Percentiles rank a stretch among this genome's conserved stretches.
Conservation (phyloP, 139 green algal species). For the Haematococcus lacustris region DNA sequence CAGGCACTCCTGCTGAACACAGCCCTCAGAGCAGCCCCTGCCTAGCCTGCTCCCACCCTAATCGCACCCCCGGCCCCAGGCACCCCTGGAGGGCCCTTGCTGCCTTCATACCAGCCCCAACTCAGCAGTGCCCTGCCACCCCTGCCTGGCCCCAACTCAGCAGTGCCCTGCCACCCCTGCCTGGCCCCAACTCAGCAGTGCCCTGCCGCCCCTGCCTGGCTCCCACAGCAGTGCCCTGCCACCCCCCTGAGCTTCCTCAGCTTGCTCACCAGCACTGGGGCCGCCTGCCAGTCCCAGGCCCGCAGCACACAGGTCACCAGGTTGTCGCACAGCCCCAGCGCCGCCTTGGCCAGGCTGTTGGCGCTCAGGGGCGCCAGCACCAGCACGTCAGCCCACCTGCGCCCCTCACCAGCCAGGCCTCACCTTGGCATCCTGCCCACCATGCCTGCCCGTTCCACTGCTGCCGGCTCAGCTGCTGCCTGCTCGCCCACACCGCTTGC, state of each 20-base stretch:
- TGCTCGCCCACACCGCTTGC: neutral
- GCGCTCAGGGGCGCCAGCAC: constrained; percentile 89
- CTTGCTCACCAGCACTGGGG: constrained; percentile 60
- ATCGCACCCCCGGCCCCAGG: too few relatives aligned
- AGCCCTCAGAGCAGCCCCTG: neutral
- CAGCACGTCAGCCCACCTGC: constrained; percentile 80
- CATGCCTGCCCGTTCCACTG: neutral
- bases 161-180: neutral
- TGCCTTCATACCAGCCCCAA: neutral
- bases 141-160: neutral
- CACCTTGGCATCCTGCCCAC: neutral
- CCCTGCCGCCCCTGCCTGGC: neutral
- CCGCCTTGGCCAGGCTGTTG: constrained; percentile 89
- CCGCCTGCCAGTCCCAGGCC: constrained; percentile 81
- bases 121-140: neutral
- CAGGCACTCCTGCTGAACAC: neutral
- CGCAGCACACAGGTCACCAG: constrained; percentile 85
- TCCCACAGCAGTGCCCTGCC: neutral
- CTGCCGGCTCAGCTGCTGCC: neutral
- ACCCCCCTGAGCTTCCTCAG: neutral
- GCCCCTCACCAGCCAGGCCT: neutral
- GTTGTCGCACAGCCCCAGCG: constrained; percentile 83
- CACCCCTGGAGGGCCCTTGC: too few relatives aligned
- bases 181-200: neutral
- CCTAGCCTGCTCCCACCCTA: too few relatives aligned